phyloP scores from a whole-genome alignment of 2,329 filamentous ascomycete genomes.

The Fusarium kyushuense region DNA sequence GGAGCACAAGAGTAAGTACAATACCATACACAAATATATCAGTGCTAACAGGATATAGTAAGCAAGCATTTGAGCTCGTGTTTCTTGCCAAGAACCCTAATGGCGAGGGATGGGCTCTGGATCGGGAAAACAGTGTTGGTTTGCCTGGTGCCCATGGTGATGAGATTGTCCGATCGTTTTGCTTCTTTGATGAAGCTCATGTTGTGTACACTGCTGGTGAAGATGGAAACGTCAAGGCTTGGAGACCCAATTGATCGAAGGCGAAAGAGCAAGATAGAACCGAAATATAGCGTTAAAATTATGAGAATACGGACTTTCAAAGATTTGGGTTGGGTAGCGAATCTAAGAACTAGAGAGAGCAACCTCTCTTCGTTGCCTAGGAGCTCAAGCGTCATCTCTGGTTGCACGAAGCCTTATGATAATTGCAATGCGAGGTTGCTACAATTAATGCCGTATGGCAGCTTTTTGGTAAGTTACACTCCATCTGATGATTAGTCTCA shows the following conservation, averaged over 20 bases:
- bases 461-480: neutral
- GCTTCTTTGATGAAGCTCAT: constrained; percentile 71
- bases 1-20: constrained; percentile 74
- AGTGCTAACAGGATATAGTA: constrained; percentile 51
- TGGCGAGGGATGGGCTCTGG: constrained; percentile 64
- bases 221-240: constrained; percentile 69
- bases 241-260: constrained; percentile 55
- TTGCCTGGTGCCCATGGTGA: constrained; percentile 72
- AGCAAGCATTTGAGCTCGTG: constrained; percentile 69
- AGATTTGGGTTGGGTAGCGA: no score
- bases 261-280: neutral
- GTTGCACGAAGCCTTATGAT: no score
- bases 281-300: constrained; percentile 1
- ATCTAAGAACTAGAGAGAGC: no score
- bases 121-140: constrained; percentile 67
- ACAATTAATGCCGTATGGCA: neutral
- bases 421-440: no score
- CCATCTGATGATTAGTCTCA: neutral
- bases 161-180: constrained; percentile 73
- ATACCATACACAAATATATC: constrained; percentile 48
- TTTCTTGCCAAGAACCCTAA: constrained; percentile 65
- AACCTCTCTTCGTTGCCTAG: no score
- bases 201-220: constrained; percentile 70
- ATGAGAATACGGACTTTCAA: neutral
- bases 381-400: no score